phyloP scores from a whole-genome alignment of 2,329 filamentous ascomycete genomes.

The Hypoxylon sp. region DNA sequence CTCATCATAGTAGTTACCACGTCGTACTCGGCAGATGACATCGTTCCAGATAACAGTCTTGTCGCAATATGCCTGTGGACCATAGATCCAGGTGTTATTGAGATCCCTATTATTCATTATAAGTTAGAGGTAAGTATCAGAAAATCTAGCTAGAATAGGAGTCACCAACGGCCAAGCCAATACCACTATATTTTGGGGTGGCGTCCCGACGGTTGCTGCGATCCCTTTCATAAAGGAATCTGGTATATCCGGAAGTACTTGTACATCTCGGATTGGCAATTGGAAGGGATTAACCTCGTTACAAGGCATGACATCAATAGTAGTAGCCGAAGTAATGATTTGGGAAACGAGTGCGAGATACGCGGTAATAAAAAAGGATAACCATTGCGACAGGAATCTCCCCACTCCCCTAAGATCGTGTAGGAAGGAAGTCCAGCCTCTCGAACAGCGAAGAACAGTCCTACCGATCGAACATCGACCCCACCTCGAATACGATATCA shows the following conservation, averaged over 20 bases:
- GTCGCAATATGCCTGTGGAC: conserved; percentile 51
- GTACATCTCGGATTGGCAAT: conserved; percentile 36
- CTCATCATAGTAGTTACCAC: conserved; percentile 34
- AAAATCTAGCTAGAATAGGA: not conserved
- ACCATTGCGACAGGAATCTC: not conserved
- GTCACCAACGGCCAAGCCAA: conserved; percentile 37
- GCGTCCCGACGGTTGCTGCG: conserved; percentile 27
- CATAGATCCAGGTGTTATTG: conserved; percentile 57
- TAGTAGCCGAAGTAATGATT: not conserved
- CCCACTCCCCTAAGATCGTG: not conserved
- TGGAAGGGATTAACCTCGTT: conserved; percentile 31
- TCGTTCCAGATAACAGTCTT: conserved; percentile 51
- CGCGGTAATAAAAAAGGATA: not conserved
- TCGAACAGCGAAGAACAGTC: too few species aligned
- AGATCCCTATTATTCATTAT: conserved; percentile 50
- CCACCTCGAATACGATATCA: too few species aligned
- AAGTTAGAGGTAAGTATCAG: not conserved
- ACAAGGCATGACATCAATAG: conserved; percentile 21
- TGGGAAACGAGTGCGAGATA: not conserved
- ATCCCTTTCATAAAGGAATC: conserved; percentile 40
- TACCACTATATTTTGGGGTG: conserved; percentile 35
- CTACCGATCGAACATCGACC: too few species aligned
- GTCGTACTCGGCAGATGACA: conserved; percentile 47
- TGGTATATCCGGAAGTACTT: conserved; percentile 31
- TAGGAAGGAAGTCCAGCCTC: not conserved